Evolutionary conservation across 2,329 filamentous ascomycete genomes (phyloP).

Genomic region (Sporothrix phasma): DNA sequence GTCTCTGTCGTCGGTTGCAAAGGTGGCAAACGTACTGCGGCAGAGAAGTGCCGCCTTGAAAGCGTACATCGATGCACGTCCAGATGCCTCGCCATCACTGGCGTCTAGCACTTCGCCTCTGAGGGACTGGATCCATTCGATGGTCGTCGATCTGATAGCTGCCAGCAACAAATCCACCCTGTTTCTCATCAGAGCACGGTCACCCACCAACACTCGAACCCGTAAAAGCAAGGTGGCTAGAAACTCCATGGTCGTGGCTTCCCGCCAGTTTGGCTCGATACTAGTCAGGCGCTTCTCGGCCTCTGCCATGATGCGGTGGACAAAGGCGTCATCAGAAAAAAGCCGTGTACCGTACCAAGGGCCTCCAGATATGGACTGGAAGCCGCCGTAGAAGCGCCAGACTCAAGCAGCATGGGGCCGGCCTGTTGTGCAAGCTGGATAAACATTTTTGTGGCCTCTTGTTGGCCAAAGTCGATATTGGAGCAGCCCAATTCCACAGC

Average conservation of each 20-base stretch:
- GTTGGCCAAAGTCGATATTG: constrained; percentile 49
- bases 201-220: constrained; percentile 19
- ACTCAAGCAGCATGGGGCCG: constrained; percentile 33
- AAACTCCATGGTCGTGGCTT: constrained; percentile 47
- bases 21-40: constrained; percentile 28
- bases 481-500: constrained; percentile 41
- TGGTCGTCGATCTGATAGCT: constrained; percentile 33
- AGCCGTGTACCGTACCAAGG: constrained; percentile 35
- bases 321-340: constrained; percentile 44
- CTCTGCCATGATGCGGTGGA: constrained; percentile 36
- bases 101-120: constrained; percentile 34
- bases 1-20: not conserved
- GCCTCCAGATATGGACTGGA: constrained; percentile 18
- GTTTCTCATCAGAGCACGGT: not conserved
- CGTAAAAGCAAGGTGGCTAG: constrained; percentile 43
- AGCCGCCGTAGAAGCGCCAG: too few relatives aligned
- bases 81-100: constrained; percentile 28
- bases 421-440: constrained; percentile 43
- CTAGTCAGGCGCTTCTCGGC: constrained; percentile 33
- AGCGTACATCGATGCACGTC: constrained; percentile 34
- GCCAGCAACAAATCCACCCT: constrained; percentile 29
- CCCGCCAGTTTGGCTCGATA: constrained; percentile 48
- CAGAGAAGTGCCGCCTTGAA: constrained; percentile 50
- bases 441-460: constrained; percentile 40
- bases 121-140: constrained; percentile 40